Base-by-base conservation (phyloP, 805 yeast species). In the Jamesozyma gamospora region DNA sequence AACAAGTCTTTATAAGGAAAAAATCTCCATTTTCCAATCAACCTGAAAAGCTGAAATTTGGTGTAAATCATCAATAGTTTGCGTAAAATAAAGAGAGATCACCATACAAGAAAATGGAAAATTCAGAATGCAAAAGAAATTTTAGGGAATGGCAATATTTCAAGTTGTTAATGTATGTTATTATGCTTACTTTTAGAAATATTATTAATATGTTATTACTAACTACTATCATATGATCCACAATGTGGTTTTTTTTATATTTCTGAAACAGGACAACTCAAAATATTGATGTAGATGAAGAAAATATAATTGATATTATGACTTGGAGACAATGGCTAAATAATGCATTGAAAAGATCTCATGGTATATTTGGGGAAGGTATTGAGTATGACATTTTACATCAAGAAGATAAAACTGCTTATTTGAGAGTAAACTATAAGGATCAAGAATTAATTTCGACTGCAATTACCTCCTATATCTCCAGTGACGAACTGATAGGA, bases 351-450 rank as follows among this genome's bases (percentile, higher is more conserved):
- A 54, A 47, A 24, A 53, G 58, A 16, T 55, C 62, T 5, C 68
- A 66, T 45, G 73, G 73, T 2, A 31, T 65, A 4, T 63, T 67
- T 46, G 72, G 73, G 0, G 60, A 58, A 32, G 62, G 66, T 1
- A 54, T 64, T 1, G 67, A 64, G 17, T 51, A 56, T 10, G 54
- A 55, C 2, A 41, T 67, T n/a, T 25, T 66, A 12, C 40, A 53
- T 17, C 47, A 41, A 3, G 47, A 52, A 5, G 56, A 51, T 12
- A 41, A 45, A 21, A 39, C 41, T 10, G 58, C 62, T 1, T 46
- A 53, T 25, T 39, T 62, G 1, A 49, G 48, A 34, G 58, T 65
- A 0, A 56, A 51, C 16, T 45, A 41, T 28, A 49, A 48, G 3
- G 70, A 67, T 43, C 42, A 37, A 14, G 51, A 42, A 0, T 40